Base-by-base conservation (phyloP, 2,329 filamentous ascomycete species). In the Fusarium sp. region DNA sequence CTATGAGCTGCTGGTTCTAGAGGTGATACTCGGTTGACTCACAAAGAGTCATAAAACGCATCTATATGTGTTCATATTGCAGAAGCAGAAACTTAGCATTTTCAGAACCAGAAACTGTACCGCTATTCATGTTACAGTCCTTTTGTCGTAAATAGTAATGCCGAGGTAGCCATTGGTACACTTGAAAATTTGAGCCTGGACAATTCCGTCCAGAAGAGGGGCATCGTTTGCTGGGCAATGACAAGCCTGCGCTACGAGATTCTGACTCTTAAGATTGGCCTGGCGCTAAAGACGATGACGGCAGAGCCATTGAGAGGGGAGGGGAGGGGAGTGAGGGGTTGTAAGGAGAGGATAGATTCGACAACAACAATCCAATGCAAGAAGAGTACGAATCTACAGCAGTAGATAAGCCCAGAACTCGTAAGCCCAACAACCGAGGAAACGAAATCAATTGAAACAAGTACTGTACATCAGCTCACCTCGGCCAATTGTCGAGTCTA, bases 241-340 rank as follows among this genome's bases (percentile, higher is more conserved):
- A 53, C 44, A 43, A 53, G 28, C 28, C 19, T 39, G 36, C 57
- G 51, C 52, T 58, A 68, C 29, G 45, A 59, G 38, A 47, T 63
- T 57, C 45, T 55, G 63, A 50, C 62, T 71, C 62, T 69, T 53
- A 66, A 71, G 61, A 35, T 13, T 47, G 48, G 49, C 49, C 60
- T 65, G 38, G 51, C 69, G 69, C 69, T 71, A 71, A 46, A 47
- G 50, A 42, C 41, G 54, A 71, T 71, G 69, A 71, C 69, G 69
- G 69, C 61, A 65, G 64, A 56, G 68, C 59, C 39, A 61, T 49
- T 61, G 47, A 58, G 55, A 50, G 50, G 42, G n/a, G n/a, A n/a
- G n/a, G n/a, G n/a, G 31, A 48, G 24, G 29, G 32, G 42, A 57
- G 49, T 55, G 59, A 62, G 63, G 68, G 68, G 56, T 31, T 61